Evolutionary conservation across 2,329 filamentous ascomycete species (phyloP).

Genomic region (Sphaerostilbella broomeana): DNA sequence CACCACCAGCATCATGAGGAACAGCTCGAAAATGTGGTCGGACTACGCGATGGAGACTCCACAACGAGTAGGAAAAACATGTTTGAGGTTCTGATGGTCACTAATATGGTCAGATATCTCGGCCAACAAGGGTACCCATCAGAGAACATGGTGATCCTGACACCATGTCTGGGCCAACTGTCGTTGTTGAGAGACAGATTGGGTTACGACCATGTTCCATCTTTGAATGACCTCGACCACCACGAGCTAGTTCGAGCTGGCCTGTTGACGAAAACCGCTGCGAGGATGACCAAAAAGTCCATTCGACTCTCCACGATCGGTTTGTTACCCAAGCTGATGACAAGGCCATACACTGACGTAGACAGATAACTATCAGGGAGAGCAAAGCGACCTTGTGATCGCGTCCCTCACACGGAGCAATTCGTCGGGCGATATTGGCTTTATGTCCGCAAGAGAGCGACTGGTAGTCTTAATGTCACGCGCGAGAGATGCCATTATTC

Average conservation of each 20-base stretch:
- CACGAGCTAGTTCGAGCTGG: conserved; percentile 54
- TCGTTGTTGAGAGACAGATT: conserved; percentile 48
- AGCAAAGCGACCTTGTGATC: conserved; percentile 67
- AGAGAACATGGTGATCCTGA: conserved; percentile 58
- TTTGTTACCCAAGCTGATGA: conserved; percentile 29
- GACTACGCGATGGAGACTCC: conserved; percentile 42
- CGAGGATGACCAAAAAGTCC: conserved; percentile 42
- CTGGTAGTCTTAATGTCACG: conserved; percentile 64
- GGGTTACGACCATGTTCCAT: conserved; percentile 51
- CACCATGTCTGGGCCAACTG: conserved; percentile 66
- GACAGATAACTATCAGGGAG: conserved; percentile 70
- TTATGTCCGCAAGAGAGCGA: conserved; percentile 58
- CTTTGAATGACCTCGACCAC: conserved; percentile 62
- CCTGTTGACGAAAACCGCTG: conserved; percentile 44
- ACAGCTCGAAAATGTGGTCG: conserved; percentile 33
- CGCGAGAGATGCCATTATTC: conserved; percentile 55
- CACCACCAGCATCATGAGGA: conserved; percentile 52
- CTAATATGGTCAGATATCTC: conserved; percentile 59
- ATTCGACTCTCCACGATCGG: conserved; percentile 63
- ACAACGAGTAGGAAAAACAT: conserved; percentile 51
- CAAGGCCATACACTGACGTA: too few species aligned
- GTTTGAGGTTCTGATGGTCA: conserved; percentile 59
- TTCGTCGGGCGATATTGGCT: conserved; percentile 56
- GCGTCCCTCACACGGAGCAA: conserved; percentile 63
- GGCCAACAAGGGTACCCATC: conserved; percentile 64